Evolutionary conservation across 257 asterid species (phyloP), one percentile per base, ranked within the genome.

Genomic region (Vinca minor): DNA sequence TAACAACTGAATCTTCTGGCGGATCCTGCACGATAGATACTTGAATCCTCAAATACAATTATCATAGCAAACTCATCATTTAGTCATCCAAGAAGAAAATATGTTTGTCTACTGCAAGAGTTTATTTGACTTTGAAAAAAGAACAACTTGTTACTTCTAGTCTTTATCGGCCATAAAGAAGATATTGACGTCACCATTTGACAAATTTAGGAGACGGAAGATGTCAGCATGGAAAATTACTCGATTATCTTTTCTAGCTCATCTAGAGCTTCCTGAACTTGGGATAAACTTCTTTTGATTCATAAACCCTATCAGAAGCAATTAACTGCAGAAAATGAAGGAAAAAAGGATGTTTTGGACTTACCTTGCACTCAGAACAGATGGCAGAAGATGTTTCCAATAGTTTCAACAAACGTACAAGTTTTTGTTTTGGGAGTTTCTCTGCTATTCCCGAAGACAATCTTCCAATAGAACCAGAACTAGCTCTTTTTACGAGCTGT

Each of bases 1-100:
- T 85, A 69, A 93, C 96, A 77, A 89, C 94, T 57, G 90, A 96
- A 83, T 87, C 81, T 87, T 93, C 99, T 56, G 99, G 97, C 70
- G 96, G 86, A 83, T 93, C 99, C 99, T 93, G 77, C 67, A 69
- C 62, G 71, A 41, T 44, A 47, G 59, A 60, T 56, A 41, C 35
- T 31, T 15, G 21, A 60, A 25, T 29, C 45, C 18, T 20, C 23
- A 55, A 39, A 15, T 15, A 14, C 2, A 4, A 50, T 29, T 15
- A 35, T 31, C 42, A 17, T 56, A 31, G 41, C 25, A 36, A 41
- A 56, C 6, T 10, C 0, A 15, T 26, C 10, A 3, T 53, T 17
- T 44, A 8, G n/a, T 14, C 7, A 48, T 48, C 55, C 55, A 48
- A 20, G 55, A 20, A 3, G 11, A 38, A 38, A 38, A 38, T 8